Evolutionary conservation across 441 rosid genomes (phyloP), one percentile per base, ranked within the genome.

Genomic region (Bocquillonia castaneifolia): DNA sequence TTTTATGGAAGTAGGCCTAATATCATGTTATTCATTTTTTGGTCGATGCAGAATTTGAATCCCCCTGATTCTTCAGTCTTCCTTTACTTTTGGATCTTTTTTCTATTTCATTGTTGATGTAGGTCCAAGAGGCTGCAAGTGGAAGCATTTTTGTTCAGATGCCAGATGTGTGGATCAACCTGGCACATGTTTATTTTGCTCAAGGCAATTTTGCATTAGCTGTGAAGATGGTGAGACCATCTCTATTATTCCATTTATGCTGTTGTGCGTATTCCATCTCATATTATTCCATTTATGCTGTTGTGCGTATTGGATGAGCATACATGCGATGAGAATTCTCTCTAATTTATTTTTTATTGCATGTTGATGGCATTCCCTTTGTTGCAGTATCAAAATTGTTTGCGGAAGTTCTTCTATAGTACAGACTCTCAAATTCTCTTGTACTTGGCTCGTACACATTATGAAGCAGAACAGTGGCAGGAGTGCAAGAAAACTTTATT

Each of bases 381-480:
- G 56, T 71, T 85, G 77, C 95, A 95, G 99, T 95, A 95, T 82
- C 97, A 95, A 80, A 95, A 95, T 84, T 92, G 98, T 86, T 75
- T 95, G 88, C 83, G 92, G 87, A 95, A 92, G 85, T 95, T 92
- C 79, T 89, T 80, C 74, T 58, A 83, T 73, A 89, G 86, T 79
- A 95, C 98, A 54, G 98, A 95, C 79, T 87, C 90, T 63, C 98
- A 92, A 70, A 86, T 89, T 80, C 96, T 89, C 83, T 95, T 95
- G 60, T 95, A 95, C 80, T 70, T 95, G 73, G 98, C 99, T 51
- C 95, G 98, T 69, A 92, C 97, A 59, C 91, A 90, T 84, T 92
- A 92, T 82, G 99, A 95, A 87, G 99, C 99, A 74, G 99, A 95
- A 80, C 96, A 92, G 74, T 95, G 99, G 99, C 99, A 92, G 86